Base-by-base conservation (phyloP, 169 alveolate genomes). In the Cryptosporidium andersoni region DNA sequence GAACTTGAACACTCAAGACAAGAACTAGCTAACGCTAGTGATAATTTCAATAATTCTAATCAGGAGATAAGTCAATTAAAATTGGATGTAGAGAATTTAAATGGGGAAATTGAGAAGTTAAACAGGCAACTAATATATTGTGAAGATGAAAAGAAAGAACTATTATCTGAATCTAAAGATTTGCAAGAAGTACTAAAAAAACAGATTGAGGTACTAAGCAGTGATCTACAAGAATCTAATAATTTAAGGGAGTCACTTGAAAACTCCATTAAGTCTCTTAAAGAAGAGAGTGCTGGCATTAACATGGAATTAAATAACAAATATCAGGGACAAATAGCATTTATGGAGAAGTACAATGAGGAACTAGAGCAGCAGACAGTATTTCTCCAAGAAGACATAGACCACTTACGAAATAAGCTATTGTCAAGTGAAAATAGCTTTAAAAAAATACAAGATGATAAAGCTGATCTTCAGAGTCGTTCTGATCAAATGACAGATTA, bases 21-120 rank as follows among this genome's bases (percentile, higher is more conserved):
- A 49, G 12, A 49, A 25, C 25, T 25, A 25, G 25, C 25, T 25
- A 25, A 25, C 0, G 25, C 25, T 25, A 25, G 0, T 25, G 25
- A 25, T 25, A 25, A 25, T 25, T 25, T 49, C 12, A 49, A 49
- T 12, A 49, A 9, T 49, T 9, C 12, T 49, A 49, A 49, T 49
- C 51, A 66, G 42, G 81, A 66, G 36, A 4, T 68, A 40, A 68
- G 52, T 12, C 48, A 55, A 3, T 53, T 55, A 12, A 68, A 43
- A 1, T 55, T 7, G 9, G 51, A 40, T 4, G 2, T 64, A 47
- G 62, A 64, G 4, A 25, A 64, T 34, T 11, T 4, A 37, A 36
- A 12, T 7, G 53, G 36, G 67, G 53, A 63, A 36, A 36, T 63
- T 8, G 53, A 63, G 53, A 14, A 2, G 25, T 48, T 40, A 11